A percentile compares a stretch with the other conserved stretches of the same genome.
Evolutionary conservation across 2,329 filamentous ascomycete species (phyloP).

Genomic region (Leptographium flavum): DNA sequence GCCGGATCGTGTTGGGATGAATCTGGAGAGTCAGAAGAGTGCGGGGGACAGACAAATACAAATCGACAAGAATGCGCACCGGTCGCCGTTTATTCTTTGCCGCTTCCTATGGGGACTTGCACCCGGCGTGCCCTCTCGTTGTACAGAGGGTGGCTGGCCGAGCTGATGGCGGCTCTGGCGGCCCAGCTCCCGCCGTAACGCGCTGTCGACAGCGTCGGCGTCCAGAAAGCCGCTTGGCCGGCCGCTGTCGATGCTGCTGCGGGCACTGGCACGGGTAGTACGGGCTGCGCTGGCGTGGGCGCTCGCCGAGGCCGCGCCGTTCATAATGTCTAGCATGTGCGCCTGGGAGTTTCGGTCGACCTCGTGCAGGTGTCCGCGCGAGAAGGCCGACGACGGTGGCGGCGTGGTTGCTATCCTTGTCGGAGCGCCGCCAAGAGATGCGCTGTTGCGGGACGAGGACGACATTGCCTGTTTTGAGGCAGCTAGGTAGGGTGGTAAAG

Average conservation of each 20-base stretch:
- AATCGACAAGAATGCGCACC: constrained; percentile 28
- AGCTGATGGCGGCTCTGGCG: constrained; percentile 7
- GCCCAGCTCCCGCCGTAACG: constrained; percentile 36
- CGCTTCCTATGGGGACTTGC: constrained; percentile 44
- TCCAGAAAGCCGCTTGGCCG: constrained; percentile 23
- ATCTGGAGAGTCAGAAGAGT: constrained; percentile 35
- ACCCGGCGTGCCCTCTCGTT: constrained; percentile 36
- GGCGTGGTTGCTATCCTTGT: constrained; percentile 8
- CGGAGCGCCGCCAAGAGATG: not conserved
- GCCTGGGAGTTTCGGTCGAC: constrained; percentile 4
- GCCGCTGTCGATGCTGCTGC: not conserved
- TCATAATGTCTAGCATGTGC: not conserved
- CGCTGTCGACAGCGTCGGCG: constrained; percentile 33
- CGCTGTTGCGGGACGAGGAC: not conserved
- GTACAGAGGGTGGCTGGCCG: constrained; percentile 9
- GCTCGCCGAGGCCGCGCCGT: not conserved
- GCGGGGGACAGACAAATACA: not conserved
- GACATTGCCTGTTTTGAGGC: not conserved
- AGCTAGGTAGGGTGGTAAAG: not conserved
- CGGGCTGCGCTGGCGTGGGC: not conserved
- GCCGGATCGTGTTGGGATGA: constrained; percentile 86
- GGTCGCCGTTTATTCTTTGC: constrained; percentile 45
- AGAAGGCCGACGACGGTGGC: constrained; percentile 1
- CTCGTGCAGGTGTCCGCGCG: constrained; percentile 4
- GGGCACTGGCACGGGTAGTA: not conserved